Conservation (phyloP, 257 asterid species). For the Forsythia viridissima region DNA sequence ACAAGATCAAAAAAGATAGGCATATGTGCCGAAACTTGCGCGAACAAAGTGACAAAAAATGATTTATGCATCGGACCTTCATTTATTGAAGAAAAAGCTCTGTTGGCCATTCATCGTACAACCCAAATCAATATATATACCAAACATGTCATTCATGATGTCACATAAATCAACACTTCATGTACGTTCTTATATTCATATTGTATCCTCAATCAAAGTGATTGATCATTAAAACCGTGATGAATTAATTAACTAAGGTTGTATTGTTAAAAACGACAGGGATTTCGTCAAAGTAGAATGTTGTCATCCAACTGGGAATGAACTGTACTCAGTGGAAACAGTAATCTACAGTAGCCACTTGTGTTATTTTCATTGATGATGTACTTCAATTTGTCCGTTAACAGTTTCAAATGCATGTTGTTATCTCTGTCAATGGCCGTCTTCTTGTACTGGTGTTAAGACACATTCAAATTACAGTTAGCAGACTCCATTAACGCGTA, state of each 20-base stretch:
- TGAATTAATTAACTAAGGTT: not conserved
- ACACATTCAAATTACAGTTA: conserved; percentile 21
- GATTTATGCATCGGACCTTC: too few species aligned
- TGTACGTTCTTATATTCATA: too few species aligned
- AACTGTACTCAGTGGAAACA: not conserved
- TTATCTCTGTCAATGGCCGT: conserved; percentile 1
- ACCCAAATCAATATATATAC: too few species aligned
- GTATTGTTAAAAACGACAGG: not conserved
- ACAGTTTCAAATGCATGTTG: not conserved
- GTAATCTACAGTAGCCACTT: conserved; percentile 10
- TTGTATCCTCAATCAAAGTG: not conserved
- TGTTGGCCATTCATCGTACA: too few species aligned
- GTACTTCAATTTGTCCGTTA: not conserved
- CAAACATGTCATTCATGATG: too few species aligned
- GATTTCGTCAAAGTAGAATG: not conserved
- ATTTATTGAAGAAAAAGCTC: too few species aligned
- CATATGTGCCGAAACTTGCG: too few species aligned
- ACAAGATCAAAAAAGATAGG: too few species aligned
- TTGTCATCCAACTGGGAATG: not conserved
- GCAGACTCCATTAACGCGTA: conserved; percentile 23
- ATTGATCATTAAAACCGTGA: not conserved
- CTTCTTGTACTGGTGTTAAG: conserved; percentile 19
- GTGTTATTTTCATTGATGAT: conserved; percentile 24
- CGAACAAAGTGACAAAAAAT: too few species aligned
- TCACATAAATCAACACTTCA: too few species aligned